phyloP scores from a whole-genome alignment of 352 stramenopile species.

The Pythium sp. region DNA sequence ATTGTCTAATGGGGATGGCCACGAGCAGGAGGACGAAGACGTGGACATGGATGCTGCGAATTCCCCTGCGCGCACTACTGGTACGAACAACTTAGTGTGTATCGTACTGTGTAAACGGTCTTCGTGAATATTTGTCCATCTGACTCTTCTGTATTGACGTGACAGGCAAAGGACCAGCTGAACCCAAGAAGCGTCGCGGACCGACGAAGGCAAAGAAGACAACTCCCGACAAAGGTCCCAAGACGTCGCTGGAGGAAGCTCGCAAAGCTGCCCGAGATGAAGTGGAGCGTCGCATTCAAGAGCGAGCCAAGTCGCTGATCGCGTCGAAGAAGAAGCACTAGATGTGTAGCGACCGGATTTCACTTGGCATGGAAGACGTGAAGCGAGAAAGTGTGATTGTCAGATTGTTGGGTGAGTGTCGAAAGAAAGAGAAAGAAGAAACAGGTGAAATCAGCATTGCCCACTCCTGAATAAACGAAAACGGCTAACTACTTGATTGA shows the following conservation, averaged over 20 bases:
- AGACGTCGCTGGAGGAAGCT: slow-evolving; percentile 58
- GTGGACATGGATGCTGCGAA: slow-evolving; percentile 55
- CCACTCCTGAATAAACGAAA: neutral
- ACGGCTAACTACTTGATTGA: neutral
- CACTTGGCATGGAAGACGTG: neutral
- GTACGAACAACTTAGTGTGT: slow-evolving; percentile 20
- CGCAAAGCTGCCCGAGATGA: slow-evolving; percentile 69
- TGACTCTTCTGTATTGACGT: slow-evolving; percentile 25
- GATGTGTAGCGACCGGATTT: neutral
- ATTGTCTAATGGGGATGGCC: slow-evolving; percentile 22
- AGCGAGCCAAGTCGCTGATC: slow-evolving; percentile 50
- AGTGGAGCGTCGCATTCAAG: slow-evolving; percentile 65
- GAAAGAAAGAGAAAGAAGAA: neutral
- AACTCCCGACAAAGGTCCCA: slow-evolving; percentile 24
- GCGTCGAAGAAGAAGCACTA: slow-evolving; percentile 73
- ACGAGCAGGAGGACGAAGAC: slow-evolving; percentile 43
- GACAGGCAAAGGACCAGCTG: slow-evolving; percentile 23
- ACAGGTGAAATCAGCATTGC: neutral
- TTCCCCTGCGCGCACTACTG: slow-evolving; percentile 28
- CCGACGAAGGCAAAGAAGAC: slow-evolving; percentile 36
- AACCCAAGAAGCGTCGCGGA: slow-evolving; percentile 44
- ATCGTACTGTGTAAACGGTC: neutral
- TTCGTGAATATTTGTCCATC: slow-evolving; percentile 13
- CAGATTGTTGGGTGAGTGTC: neutral
- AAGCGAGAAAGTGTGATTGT: neutral